Base-by-base conservation (phyloP, 2,329 filamentous ascomycete species). In the Waltergamsia citrina region DNA sequence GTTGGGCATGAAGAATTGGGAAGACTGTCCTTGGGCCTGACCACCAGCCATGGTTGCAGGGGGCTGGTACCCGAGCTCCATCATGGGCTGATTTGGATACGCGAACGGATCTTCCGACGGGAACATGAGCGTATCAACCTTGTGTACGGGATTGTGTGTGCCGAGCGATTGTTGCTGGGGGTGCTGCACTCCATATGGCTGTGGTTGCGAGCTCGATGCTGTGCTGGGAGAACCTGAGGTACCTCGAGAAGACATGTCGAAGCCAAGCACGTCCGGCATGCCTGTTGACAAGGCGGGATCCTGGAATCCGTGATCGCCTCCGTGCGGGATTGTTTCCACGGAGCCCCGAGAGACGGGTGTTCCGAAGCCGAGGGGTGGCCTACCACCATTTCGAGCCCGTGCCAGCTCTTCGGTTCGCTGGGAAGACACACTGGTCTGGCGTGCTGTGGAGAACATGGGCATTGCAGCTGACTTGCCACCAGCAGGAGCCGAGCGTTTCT, bases 121-220 rank as follows among this genome's bases (percentile, higher is more conserved):
- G 48, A 90, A 90, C 80, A 90, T 87, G 60, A 88, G 75, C 4
- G 78, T 75, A 38, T 80, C 80, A 6, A 88, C 68, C 50, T 85
- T 82, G 42, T 81, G 73, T 12, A 87, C 62, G 5, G 62, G 59
- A 44, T 63, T 71, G 30, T 57, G 38, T 40, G 49, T 34, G 33
- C 47, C 45, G 6, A 57, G 43, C 8, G 50, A 48, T 7, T 59
- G 56, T 7, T 60, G 58, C 3, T 60, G 51, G 9, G 60, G 59
- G 3, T 33, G 32, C 12, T n/a, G 11, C 5, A 12, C 26, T 14
- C 14, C 14, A 7, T 50, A 49, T 8, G 58, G 55, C 9, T 60
- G 58, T 3, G 60, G 52, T 8, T 61, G 59, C 3, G 62, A 57
- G 39, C 60, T 62, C 4, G 54, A 53, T 4, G 55, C 57, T 2